These are phyloP conservation scores for Miscanthus lutarioriparius DNA, from an alignment of 176 grass and related monocot species.

Conservation along the genomic window DNA sequence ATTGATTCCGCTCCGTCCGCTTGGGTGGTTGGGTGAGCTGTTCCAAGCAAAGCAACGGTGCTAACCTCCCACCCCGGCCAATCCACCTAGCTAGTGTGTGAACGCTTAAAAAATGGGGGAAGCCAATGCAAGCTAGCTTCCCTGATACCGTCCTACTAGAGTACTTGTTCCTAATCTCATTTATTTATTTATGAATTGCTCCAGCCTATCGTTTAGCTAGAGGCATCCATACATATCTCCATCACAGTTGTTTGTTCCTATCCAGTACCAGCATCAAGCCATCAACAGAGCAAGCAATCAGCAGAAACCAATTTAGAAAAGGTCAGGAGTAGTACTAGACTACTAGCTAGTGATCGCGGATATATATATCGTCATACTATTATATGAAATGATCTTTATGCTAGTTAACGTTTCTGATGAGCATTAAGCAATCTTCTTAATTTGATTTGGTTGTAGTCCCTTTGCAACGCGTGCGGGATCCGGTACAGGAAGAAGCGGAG, in stretches of 20 bases:
- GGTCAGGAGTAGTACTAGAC: neutral
- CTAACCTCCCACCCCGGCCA: slow-evolving; percentile 30
- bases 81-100: neutral
- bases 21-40: slow-evolving; percentile 46
- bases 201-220: slow-evolving; percentile 10
- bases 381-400: neutral
- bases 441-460: slow-evolving; percentile 43
- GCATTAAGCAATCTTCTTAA: neutral
- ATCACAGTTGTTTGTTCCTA: slow-evolving; percentile 6
- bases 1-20: neutral
- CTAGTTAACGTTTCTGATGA: neutral
- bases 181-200: neutral
- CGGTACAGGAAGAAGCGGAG: slow-evolving; percentile 91
- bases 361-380: no score
- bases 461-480: slow-evolving; percentile 97
- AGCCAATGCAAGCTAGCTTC: neutral
- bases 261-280: neutral
- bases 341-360: neutral
- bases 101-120: neutral
- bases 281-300: neutral
- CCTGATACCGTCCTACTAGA: neutral
- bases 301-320: no score
- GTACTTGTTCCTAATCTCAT: slow-evolving; percentile 36
- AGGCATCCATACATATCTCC: slow-evolving; percentile 36
- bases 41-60: slow-evolving; percentile 40